Base-by-base conservation (phyloP, 192 early-diverging fungal species). In the Linnemannia elongata region DNA sequence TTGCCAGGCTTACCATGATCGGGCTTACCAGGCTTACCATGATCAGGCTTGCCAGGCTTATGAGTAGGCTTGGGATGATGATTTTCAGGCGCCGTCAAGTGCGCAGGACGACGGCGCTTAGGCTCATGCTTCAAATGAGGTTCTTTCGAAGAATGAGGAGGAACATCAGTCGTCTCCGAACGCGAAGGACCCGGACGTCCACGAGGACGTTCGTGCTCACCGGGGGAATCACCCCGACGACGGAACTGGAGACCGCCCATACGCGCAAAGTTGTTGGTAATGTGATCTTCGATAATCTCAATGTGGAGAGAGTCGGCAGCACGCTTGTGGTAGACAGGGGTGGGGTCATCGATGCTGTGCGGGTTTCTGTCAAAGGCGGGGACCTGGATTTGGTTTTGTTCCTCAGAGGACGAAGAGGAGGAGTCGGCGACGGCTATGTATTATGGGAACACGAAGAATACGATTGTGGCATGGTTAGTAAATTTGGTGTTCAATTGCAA, bases 171-270 rank as follows among this genome's bases (percentile, higher is more conserved):
- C 44, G 6, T 57, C 35, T 74, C 60, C 20, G 73, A 45, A 47
- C 79, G 72, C 35, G 69, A 81, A 7, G 80, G 80, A 38, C 80
- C 80, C 36, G 80, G 80, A 30, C 80, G 80, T 5, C 44, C n/a
- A 18, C 80, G 80, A 27, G 80, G 80, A 71, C 80, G 80, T 9
- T 76, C 80, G 36, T 83, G 57, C 5, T 75, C 39, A 27, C 66
- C 69, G 49, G 35, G 38, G 30, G 60, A 13, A 41, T 55, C 73
- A 20, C 24, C 63, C 15, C 77, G 73, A 9, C 44, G 39, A 38
- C 63, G 13, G 38, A 78, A 8, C 33, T 30, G 76, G 22, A 42
- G 27, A 33, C 60, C 33, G 13, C 42, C 72, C 33, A 12, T 36
- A 54, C 74, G 47, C 54, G 42, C 49, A 66, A 35, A 66, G 60